Evolutionary conservation across 257 asterid genomes (phyloP).

Genomic region (Avicennia marina): DNA sequence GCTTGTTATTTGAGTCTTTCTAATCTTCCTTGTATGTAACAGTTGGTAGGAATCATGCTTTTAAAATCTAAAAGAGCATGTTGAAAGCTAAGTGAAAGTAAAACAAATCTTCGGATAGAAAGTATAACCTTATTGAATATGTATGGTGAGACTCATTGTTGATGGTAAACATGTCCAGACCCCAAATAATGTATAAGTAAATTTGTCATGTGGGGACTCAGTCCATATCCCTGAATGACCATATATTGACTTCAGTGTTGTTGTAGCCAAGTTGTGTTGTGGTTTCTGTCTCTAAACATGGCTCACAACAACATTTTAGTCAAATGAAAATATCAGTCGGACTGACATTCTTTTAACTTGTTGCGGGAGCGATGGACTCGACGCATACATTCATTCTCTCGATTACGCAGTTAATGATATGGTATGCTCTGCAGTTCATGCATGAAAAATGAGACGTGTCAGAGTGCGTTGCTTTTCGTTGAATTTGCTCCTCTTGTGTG

Average conservation of each 20-base stretch:
- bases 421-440: constrained; percentile 32
- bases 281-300: too few species aligned
- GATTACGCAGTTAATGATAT: constrained; percentile 69
- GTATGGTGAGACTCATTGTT: too few species aligned
- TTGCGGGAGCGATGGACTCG: constrained; percentile 88
- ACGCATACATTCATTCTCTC: constrained; percentile 82
- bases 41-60: constrained; percentile 23
- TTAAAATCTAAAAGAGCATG: constrained; percentile 5
- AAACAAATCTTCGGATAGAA: neutral
- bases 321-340: too few species aligned
- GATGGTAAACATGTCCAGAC: too few species aligned
- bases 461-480: neutral
- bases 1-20: constrained; percentile 60
- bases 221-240: too few species aligned
- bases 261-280: too few species aligned
- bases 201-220: too few species aligned
- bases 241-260: too few species aligned
- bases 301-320: too few species aligned
- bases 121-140: too few species aligned
- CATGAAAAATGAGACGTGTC: neutral
- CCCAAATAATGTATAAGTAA: too few species aligned
- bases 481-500: neutral
- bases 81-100: neutral
- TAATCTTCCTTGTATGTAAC: constrained; percentile 27
- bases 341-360: neutral